Conservation (phyloP, 352 stramenopile genomes). For the Phytophthora meadii region DNA sequence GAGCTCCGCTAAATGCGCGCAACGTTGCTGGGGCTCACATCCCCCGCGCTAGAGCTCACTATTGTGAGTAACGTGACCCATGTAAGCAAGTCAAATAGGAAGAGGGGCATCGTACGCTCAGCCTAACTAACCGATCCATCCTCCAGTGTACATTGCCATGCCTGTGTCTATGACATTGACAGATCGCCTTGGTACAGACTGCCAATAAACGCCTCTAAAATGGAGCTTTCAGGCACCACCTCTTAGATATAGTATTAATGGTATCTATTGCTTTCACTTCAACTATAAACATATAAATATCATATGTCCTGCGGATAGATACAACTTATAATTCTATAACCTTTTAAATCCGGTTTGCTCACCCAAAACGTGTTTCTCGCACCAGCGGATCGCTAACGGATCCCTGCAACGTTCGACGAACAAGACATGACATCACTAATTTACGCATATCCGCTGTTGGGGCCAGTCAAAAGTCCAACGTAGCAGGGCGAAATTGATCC, state of each 20-base stretch:
- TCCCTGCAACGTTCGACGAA: conserved; percentile 36
- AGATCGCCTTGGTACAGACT: too few relatives aligned
- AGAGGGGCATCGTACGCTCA: not conserved
- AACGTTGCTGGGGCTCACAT: conserved; percentile 22
- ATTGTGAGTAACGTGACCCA: conserved; percentile 16
- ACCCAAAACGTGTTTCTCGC: conserved; percentile 3
- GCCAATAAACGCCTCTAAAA: too few relatives aligned
- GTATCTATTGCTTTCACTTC: conserved; percentile 19
- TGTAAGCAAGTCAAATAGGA: conserved; percentile 12
- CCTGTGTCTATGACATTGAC: too few relatives aligned
- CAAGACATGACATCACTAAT: conserved; percentile 31
- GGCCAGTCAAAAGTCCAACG: conserved; percentile 6
- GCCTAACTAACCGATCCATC: too few relatives aligned
- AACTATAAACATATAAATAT: conserved; percentile 4
- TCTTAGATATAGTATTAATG: conserved; percentile 12
- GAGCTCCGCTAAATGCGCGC: conserved; percentile 6
- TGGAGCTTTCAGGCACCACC: not conserved
- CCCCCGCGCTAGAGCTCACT: conserved; percentile 1
- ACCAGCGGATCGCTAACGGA: conserved; percentile 25
- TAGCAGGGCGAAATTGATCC: not conserved
- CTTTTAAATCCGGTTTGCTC: not conserved
- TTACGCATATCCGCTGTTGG: conserved; percentile 11
- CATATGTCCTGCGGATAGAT: not conserved
- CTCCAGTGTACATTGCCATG: too few relatives aligned
- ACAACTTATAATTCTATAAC: conserved; percentile 6